Conservation (phyloP, 805 yeast species). For the Wickerhamomyces bisporus region DNA sequence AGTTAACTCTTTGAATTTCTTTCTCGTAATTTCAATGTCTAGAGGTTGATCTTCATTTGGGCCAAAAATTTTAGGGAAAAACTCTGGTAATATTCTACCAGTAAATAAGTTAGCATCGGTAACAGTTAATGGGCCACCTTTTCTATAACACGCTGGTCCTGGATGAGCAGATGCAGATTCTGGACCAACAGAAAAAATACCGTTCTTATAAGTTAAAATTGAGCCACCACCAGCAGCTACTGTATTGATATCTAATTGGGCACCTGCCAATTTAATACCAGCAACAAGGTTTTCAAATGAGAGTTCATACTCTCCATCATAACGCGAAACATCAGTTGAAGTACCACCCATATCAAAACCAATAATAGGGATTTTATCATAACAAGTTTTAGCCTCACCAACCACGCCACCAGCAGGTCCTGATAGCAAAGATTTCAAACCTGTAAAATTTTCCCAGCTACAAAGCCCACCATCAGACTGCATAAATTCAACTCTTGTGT, state of each 20-base stretch:
- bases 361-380: slow-evolving; percentile 32
- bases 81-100: slow-evolving; percentile 37
- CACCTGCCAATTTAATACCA: slow-evolving; percentile 36
- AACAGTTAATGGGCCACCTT: slow-evolving; percentile 43
- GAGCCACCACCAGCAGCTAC: slow-evolving; percentile 37
- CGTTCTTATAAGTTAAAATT: slow-evolving; percentile 28
- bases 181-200: slow-evolving; percentile 40
- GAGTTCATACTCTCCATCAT: slow-evolving; percentile 25
- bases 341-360: slow-evolving; percentile 42
- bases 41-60: slow-evolving; percentile 36
- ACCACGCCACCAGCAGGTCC: slow-evolving; percentile 65
- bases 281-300: slow-evolving; percentile 31
- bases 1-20: slow-evolving; percentile 34
- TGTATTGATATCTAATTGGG: slow-evolving; percentile 34
- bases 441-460: slow-evolving; percentile 47
- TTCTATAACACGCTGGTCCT: slow-evolving; percentile 44
- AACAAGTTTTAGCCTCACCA: slow-evolving; percentile 50
- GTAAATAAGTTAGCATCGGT: slow-evolving; percentile 42
- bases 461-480: slow-evolving; percentile 56
- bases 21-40: slow-evolving; percentile 29
- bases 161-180: slow-evolving; percentile 44
- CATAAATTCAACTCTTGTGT: slow-evolving; percentile 45
- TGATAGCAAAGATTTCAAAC: slow-evolving; percentile 46
- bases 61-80: slow-evolving; percentile 43
- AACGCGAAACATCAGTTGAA: slow-evolving; percentile 35